phyloP scores from a whole-genome alignment of 1,284 basidiomycete species.

The Naganishia sp. region DNA sequence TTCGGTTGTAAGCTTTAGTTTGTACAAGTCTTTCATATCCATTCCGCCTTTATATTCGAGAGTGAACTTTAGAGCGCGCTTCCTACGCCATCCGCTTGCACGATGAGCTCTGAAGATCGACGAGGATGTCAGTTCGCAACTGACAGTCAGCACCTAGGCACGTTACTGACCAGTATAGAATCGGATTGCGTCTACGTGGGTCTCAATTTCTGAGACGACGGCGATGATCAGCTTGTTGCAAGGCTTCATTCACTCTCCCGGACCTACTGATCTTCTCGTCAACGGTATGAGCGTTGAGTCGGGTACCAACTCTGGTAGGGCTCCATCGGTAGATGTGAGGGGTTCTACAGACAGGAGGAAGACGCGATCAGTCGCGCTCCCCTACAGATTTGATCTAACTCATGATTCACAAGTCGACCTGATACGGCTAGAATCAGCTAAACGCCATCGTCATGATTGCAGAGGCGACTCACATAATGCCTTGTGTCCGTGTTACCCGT shows the following conservation, averaged over 20 bases:
- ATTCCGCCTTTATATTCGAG: neutral
- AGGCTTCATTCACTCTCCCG: too few relatives aligned
- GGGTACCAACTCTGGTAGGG: conserved; percentile 23
- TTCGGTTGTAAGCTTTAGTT: conserved; percentile 17
- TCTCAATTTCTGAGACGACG: conserved; percentile 21
- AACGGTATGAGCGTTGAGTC: conserved; percentile 29
- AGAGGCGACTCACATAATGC: conserved; percentile 21
- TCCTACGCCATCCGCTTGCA: conserved; percentile 20
- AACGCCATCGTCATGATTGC: neutral
- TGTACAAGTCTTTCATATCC: neutral
- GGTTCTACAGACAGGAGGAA: neutral
- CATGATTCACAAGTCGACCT: conserved; percentile 24
- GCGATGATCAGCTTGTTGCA: neutral
- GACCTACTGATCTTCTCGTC: conserved; percentile 32
- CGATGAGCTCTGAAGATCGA: conserved; percentile 21
- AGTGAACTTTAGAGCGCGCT: conserved; percentile 1
- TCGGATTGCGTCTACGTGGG: conserved; percentile 28
- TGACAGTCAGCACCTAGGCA: too few relatives aligned
- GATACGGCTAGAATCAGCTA: neutral
- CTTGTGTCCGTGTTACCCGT: conserved; percentile 32
- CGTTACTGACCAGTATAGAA: conserved; percentile 25
- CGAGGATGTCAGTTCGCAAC: too few relatives aligned
- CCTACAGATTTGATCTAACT: too few relatives aligned
- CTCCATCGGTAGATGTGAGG: conserved; percentile 30
- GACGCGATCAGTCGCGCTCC: neutral